These are phyloP conservation scores for Tolypocladium capitatum DNA, from an alignment of 2,329 filamentous ascomycete species.

Conservation along the genomic window DNA sequence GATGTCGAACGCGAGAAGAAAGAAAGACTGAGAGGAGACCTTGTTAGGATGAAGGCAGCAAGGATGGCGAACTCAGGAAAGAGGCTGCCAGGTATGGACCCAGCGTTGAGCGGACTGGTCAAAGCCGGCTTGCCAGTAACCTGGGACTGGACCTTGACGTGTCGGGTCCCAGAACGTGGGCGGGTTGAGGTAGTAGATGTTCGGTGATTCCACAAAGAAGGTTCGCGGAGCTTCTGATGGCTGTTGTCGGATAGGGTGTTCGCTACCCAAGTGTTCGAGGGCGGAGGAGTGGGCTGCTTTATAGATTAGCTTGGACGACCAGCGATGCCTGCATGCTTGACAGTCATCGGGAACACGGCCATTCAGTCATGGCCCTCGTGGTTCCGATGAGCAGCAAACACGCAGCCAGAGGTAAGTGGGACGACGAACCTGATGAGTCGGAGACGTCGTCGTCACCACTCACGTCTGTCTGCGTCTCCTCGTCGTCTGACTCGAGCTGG, in stretches of 20 bases:
- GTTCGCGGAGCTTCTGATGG: slow-evolving; percentile 2
- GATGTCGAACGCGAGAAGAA: not conserved
- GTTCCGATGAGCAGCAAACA: slow-evolving; percentile 1
- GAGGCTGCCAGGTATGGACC: slow-evolving; percentile 24
- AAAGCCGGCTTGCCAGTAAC: slow-evolving; percentile 22
- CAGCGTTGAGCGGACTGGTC: slow-evolving; percentile 15
- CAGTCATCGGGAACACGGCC: not conserved
- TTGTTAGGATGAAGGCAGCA: not conserved
- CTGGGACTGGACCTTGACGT: slow-evolving; percentile 16
- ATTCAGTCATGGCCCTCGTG: not conserved
- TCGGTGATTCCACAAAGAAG: slow-evolving; percentile 1
- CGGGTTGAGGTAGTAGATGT: slow-evolving; percentile 2
- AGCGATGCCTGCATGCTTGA: not conserved
- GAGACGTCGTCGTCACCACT: slow-evolving; percentile 3
- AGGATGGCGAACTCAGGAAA: slow-evolving; percentile 6
- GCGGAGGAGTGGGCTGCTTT: not conserved
- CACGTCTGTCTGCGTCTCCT: slow-evolving; percentile 3
- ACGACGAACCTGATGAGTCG: slow-evolving; percentile 10
- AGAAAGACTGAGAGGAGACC: not conserved
- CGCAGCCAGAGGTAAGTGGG: not conserved
- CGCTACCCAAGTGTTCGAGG: not conserved
- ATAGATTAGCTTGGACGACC: not conserved
- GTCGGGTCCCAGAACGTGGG: slow-evolving; percentile 15
- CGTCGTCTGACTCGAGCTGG: slow-evolving; percentile 13
- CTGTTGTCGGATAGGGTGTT: not conserved